Percentiles rank a stretch among this genome's conserved stretches.
phyloP scores from a whole-genome alignment of 495 filamentous ascomycete species.

The Penicillium dipodomyicola region DNA sequence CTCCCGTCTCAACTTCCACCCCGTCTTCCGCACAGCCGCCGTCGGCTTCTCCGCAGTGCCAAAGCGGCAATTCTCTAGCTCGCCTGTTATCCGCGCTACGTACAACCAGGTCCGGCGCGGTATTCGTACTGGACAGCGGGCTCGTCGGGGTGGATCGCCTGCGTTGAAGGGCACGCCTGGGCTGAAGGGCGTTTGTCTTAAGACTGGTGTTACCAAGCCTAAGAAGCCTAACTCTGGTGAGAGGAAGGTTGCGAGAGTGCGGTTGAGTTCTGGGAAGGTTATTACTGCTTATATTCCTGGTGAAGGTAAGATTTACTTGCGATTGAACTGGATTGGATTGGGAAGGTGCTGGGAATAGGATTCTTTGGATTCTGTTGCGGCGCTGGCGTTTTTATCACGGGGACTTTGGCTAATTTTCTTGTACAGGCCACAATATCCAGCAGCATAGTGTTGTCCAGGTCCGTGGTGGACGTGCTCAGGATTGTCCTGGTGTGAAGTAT shows the following conservation, averaged over 20 bases:
- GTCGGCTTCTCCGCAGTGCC: slow-evolving; percentile 15
- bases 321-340: slow-evolving; percentile 8
- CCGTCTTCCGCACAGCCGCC: slow-evolving; percentile 37
- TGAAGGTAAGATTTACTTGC: slow-evolving; percentile 58
- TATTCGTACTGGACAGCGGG: slow-evolving; percentile 70
- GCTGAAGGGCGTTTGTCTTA: slow-evolving; percentile 93
- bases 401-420: slow-evolving; percentile 11
- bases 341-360: not conserved
- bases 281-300: slow-evolving; percentile 92
- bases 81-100: slow-evolving; percentile 42
- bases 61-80: slow-evolving; percentile 45
- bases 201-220: slow-evolving; percentile 85
- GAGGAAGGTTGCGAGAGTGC: slow-evolving; percentile 83
- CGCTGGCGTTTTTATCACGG: not conserved
- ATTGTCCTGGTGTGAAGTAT: slow-evolving; percentile 98
- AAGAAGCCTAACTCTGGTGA: slow-evolving; percentile 99
- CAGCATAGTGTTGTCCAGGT: slow-evolving; percentile 97
- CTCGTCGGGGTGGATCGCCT: slow-evolving; percentile 80
- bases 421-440: slow-evolving; percentile 90
- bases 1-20: slow-evolving; percentile 34
- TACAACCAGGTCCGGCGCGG: slow-evolving; percentile 62
- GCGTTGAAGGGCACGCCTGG: slow-evolving; percentile 73
- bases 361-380: not conserved
- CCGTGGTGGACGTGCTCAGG: slow-evolving; percentile 84
- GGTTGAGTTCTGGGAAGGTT: slow-evolving; percentile 81